Evolutionary conservation across 306 rosid genomes (phyloP), one percentile per base, ranked within the genome.

Genomic region (Cucurbita argyrosperma): DNA sequence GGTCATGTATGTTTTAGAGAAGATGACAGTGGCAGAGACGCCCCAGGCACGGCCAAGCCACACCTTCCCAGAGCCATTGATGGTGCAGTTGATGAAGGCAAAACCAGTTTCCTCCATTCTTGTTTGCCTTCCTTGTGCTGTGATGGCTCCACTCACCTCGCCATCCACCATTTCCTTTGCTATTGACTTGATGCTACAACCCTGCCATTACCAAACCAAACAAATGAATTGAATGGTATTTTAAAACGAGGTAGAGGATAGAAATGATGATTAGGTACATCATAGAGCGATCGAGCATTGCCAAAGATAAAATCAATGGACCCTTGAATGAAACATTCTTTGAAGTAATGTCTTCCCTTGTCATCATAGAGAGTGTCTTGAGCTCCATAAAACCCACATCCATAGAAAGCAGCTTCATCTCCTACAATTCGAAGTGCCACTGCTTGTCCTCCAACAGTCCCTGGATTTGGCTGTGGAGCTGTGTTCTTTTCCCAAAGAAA

Each of bases 31-130:
- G 47, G 96, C 90, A 55, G 11, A 87, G 14, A 83, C 0, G 30
- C 96, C 90, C 98, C 96, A 90, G 2, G 98, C 96, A 82, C 98
- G 78, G 9, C 96, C 96, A 19, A 90, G 96, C 96, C 92, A 92
- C 54, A 88, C 90, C 76, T 75, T 87, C 14, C 98, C 96, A 47
- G 76, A 85, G 13, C 98, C 98, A 64, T 7, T 39, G 63, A 92
- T 83, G 78, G 66, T 84, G 50, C 98, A 92, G 56, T 90, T 90
- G 83, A 92, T 87, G 76, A 92, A 90, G 0, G 96, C 87, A 83
- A 84, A 92, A 4, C 98, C 96, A 16, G 76, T 88, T 74, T 79
- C 8, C 64, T 90, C 96, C 0, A 71, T 58, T 77, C 26, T 21
- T 3, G 93, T 74, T 9, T 82, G 62, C 61, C 91, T n/a, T 30